Conservation (phyloP, 495 filamentous ascomycete genomes). For the Aspergillus ostianus region DNA sequence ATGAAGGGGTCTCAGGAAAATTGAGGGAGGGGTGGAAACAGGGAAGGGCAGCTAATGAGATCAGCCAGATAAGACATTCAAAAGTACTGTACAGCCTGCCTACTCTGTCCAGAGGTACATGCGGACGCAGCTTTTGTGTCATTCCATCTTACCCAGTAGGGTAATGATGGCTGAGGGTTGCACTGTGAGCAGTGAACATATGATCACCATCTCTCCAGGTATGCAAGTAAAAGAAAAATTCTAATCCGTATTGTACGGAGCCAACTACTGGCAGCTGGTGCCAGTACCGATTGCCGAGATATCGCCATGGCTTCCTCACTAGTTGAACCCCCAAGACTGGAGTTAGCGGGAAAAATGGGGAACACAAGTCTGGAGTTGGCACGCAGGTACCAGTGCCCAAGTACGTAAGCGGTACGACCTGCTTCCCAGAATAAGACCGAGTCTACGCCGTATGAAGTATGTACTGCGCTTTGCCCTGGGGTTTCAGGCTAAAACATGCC, state of each 20-base stretch:
- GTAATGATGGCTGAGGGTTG: background rate
- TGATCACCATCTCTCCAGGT: too few relatives aligned
- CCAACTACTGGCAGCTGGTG: conserved; percentile 20
- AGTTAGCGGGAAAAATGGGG: conserved; percentile 19
- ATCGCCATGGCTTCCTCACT: conserved; percentile 13
- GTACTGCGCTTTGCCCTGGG: background rate
- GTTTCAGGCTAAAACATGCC: conserved; percentile 6
- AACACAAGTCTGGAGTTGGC: conserved; percentile 14
- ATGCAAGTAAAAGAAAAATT: too few relatives aligned
- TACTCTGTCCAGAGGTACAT: background rate
- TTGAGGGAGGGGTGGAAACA: conserved; percentile 1
- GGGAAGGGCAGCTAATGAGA: conserved; percentile 9
- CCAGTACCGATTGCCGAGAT: conserved; percentile 20
- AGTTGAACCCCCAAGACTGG: conserved; percentile 11
- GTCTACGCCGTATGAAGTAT: background rate
- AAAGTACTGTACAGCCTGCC: conserved; percentile 10
- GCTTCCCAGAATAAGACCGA: background rate
- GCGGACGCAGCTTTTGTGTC: background rate
- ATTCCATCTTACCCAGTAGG: conserved; percentile 1
- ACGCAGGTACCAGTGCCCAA: conserved; percentile 25
- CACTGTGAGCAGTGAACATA: too few relatives aligned
- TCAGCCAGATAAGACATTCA: conserved; percentile 11
- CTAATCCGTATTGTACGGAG: too few relatives aligned
- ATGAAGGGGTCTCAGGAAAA: background rate
- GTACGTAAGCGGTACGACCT: conserved; percentile 12